phyloP scores from a whole-genome alignment of 768 basidiomycete genomes.

The Dentipellis sp. region DNA sequence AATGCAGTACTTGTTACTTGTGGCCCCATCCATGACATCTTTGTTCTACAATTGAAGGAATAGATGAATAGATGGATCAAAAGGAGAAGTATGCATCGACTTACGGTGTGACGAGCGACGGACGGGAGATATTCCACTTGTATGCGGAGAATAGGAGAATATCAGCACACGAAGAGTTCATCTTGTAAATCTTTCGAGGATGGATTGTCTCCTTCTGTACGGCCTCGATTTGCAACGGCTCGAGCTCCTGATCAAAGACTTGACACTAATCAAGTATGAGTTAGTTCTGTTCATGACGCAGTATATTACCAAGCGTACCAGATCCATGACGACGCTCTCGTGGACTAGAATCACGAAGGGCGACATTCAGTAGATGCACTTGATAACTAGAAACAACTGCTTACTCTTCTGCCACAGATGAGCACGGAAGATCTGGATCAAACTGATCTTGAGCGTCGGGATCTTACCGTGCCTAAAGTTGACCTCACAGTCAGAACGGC shows the following conservation, averaged over 20 bases:
- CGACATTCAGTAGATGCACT: conserved; percentile 5
- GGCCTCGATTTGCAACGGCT: conserved; percentile 96
- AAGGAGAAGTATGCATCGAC: conserved; percentile 17
- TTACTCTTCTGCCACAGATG: conserved; percentile 99
- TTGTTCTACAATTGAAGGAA: conserved; percentile 47
- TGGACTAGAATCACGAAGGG: conserved; percentile 42
- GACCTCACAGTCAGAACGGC: conserved; percentile 6
- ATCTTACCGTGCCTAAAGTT: conserved; percentile 87
- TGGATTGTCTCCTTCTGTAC: conserved; percentile 99
- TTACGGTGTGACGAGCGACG: conserved; percentile 86
- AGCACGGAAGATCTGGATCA: conserved; percentile 99
- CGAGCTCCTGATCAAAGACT: conserved; percentile 98
- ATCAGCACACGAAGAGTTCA: conserved; percentile 99
- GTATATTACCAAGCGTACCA: conserved; percentile 35
- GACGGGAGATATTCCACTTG: conserved; percentile 98
- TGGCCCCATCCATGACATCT: conserved; percentile 95
- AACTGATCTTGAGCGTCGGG: conserved; percentile 94
- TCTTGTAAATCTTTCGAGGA: conserved; percentile 99
- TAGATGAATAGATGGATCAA: conserved; percentile 2
- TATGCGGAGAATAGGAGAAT: conserved; percentile 95
- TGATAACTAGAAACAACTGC: conserved; percentile 29
- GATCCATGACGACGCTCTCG: conserved; percentile 88
- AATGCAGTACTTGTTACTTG: conserved; percentile 98
- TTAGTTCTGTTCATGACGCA: background rate
- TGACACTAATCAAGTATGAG: conserved; percentile 54